Conservation (phyloP, 805 yeast species). For the Teunomyces stri region DNA sequence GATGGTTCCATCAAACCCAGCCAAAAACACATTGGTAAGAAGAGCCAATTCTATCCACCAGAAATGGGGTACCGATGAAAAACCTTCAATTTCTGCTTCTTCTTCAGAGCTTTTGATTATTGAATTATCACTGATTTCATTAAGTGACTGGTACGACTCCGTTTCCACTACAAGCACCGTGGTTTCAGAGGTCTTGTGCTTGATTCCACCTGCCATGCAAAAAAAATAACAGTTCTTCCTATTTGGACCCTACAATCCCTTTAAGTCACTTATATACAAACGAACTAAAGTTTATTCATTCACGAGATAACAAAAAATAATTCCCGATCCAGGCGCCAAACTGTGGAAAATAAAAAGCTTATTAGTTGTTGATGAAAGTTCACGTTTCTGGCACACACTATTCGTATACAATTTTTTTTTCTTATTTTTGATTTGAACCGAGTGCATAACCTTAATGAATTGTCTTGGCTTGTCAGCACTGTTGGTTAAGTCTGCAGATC, state of each 20-base stretch:
- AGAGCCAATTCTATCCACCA: constrained; percentile 32
- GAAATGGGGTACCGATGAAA: constrained; percentile 19
- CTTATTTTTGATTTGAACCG: neutral
- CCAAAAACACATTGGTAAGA: constrained; percentile 38
- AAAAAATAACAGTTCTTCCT: neutral
- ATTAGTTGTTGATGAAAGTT: neutral
- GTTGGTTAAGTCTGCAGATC: neutral
- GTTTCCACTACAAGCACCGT: neutral
- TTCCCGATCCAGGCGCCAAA: neutral
- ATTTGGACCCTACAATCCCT: neutral
- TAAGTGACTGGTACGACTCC: neutral
- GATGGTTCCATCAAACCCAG: constrained; percentile 49
- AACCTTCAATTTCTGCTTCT: constrained; percentile 2
- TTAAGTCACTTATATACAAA: neutral
- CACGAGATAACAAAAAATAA: neutral
- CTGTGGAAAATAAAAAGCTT: neutral
- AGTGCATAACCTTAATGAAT: neutral
- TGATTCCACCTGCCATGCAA: neutral
- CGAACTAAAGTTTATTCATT: neutral
- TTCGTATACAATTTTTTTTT: neutral
- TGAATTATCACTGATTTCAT: neutral
- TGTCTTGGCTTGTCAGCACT: neutral
- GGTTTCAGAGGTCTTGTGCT: neutral
- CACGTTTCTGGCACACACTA: neutral
- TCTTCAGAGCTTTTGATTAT: neutral